These are phyloP conservation scores for Pinus albicaulis DNA, from an alignment of 75 land plant genomes.

Conservation along the genomic window DNA sequence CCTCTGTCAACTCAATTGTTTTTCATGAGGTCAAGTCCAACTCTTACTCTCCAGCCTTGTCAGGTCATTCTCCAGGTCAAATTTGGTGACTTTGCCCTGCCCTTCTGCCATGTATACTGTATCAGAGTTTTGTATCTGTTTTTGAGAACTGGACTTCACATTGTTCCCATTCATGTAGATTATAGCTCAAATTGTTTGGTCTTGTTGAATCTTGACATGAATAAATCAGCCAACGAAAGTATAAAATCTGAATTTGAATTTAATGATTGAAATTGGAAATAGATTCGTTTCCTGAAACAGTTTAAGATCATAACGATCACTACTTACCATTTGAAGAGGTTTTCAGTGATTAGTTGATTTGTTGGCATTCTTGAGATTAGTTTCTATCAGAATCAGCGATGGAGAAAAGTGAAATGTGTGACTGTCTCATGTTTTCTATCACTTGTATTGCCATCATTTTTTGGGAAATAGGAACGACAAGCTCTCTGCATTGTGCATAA, in stretches of 20 bases:
- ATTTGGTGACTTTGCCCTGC: too few relatives aligned
- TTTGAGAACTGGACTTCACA: too few relatives aligned
- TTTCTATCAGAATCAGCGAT: not conserved
- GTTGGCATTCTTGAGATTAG: not conserved
- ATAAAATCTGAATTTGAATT: not conserved
- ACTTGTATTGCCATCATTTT: not conserved
- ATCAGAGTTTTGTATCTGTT: too few relatives aligned
- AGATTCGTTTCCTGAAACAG: not conserved
- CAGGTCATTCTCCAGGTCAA: too few relatives aligned
- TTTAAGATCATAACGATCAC: not conserved
- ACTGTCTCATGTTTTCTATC: not conserved
- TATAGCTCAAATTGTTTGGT: too few relatives aligned
- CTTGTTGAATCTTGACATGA: too few relatives aligned
- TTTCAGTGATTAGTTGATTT: not conserved
- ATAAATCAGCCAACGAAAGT: not conserved
- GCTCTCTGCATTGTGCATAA: not conserved
- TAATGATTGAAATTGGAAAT: constrained; percentile 1
- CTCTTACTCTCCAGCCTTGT: too few relatives aligned
- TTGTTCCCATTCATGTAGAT: too few relatives aligned
- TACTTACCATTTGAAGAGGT: not conserved
- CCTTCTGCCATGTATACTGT: too few relatives aligned
- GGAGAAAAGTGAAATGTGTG: not conserved
- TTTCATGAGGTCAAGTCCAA: too few relatives aligned
- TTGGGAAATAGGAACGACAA: not conserved
- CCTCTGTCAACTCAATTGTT: too few relatives aligned